Evolutionary conservation across 2,329 filamentous ascomycete species (phyloP).

Genomic region (Nemania bipapillata): DNA sequence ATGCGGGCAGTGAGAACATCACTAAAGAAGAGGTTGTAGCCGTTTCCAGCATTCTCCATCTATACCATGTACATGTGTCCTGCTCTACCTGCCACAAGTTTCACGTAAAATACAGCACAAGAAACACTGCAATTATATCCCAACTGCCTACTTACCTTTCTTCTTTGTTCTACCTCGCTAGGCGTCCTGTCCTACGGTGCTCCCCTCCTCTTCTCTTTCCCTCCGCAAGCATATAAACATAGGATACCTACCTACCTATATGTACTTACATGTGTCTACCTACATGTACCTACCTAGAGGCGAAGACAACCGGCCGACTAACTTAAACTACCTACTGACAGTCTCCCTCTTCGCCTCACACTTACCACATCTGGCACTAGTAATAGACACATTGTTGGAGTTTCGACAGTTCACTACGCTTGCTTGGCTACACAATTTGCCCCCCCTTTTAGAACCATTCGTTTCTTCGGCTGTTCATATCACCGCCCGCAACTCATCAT

Average conservation of each 20-base stretch:
- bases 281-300: neutral
- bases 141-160: too few species aligned
- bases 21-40: conserved; percentile 14
- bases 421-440: neutral
- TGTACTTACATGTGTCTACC: neutral
- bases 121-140: too few species aligned
- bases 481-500: conserved; percentile 37
- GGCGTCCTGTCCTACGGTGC: neutral
- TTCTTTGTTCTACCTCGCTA: neutral
- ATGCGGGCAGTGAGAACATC: conserved; percentile 36
- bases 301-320: conserved; percentile 12
- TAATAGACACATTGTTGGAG: neutral
- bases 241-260: neutral
- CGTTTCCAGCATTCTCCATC: neutral
- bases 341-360: conserved; percentile 1
- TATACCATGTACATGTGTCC: conserved; percentile 1
- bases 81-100: neutral
- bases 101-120: neutral
- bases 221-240: too few species aligned
- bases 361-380: neutral
- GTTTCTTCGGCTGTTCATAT: neutral
- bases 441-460: neutral
- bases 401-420: neutral
- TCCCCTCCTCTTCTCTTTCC: too few species aligned
- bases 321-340: conserved; percentile 17